Conservation (phyloP, 495 filamentous ascomycete genomes). For the Rusavskia elegans region DNA sequence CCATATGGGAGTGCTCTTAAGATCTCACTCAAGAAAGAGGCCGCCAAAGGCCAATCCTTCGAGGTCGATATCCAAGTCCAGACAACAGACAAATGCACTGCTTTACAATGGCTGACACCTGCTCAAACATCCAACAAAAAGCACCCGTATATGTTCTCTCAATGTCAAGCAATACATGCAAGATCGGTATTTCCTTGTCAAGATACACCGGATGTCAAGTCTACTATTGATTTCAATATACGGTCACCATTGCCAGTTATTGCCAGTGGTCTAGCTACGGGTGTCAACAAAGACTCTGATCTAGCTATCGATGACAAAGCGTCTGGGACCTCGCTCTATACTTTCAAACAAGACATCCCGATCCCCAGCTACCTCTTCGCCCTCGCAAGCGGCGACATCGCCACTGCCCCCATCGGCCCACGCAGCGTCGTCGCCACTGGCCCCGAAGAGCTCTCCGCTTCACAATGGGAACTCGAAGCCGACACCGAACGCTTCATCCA, state of each 20-base stretch:
- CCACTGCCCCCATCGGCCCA: conserved; percentile 68
- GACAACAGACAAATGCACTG: conserved; percentile 79
- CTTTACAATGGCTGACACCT: conserved; percentile 82
- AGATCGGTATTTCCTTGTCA: conserved; percentile 91
- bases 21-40: conserved; percentile 47
- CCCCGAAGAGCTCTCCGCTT: conserved; percentile 67
- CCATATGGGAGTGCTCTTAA: conserved; percentile 70
- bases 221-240: conserved; percentile 75
- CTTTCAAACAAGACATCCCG: conserved; percentile 74
- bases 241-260: conserved; percentile 74
- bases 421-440: conserved; percentile 70
- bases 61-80: conserved; percentile 42
- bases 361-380: conserved; percentile 93
- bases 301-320: conserved; percentile 27
- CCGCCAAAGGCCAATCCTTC: conserved; percentile 43
- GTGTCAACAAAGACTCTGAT: conserved; percentile 27
- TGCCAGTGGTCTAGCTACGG: conserved; percentile 65
- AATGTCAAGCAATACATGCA: conserved; percentile 93
- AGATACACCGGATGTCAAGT: conserved; percentile 92
- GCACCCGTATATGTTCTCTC: conserved; percentile 92
- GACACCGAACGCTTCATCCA: conserved; percentile 86
- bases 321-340: conserved; percentile 45
- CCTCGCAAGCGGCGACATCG: conserved; percentile 77
- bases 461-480: conserved; percentile 76
- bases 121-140: conserved; percentile 86